Conservation (phyloP, 2,329 filamentous ascomycete genomes). For the Graphiopsis chlorocephala region DNA sequence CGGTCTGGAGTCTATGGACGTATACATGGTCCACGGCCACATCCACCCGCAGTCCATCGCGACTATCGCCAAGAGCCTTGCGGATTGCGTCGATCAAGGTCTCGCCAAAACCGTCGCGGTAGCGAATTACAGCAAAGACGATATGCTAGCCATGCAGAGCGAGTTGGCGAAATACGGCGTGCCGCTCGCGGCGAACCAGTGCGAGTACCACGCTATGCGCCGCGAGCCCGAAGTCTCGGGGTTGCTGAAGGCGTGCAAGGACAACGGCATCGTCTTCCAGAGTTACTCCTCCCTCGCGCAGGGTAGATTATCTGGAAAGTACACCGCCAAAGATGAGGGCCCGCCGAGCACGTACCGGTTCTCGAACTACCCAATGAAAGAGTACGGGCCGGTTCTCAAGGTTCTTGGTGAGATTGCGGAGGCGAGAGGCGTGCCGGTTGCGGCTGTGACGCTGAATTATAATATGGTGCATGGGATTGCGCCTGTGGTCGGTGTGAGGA, state of each 20-base stretch:
- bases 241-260: constrained; percentile 21
- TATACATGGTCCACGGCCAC: constrained; percentile 44
- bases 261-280: neutral
- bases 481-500: constrained; percentile 43
- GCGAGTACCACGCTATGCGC: constrained; percentile 45
- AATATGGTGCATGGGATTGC: constrained; percentile 43
- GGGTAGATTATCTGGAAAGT: neutral
- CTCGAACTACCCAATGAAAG: constrained; percentile 41
- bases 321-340: neutral
- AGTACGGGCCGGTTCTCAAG: constrained; percentile 40
- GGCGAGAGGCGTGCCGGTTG: constrained; percentile 33
- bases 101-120: constrained; percentile 44
- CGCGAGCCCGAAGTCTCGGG: constrained; percentile 42
- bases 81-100: constrained; percentile 43
- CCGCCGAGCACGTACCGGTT: constrained; percentile 32
- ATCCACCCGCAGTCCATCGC: constrained; percentile 42
- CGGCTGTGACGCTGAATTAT: constrained; percentile 45
- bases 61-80: constrained; percentile 41
- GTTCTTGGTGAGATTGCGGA: constrained; percentile 38
- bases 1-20: constrained; percentile 39
- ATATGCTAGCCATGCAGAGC: constrained; percentile 45
- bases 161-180: constrained; percentile 38
- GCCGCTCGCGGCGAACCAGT: constrained; percentile 45
- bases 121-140: constrained; percentile 43
- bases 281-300: neutral